Base-by-base conservation (phyloP, 495 filamentous ascomycete species). In the Penicillium angulare region DNA sequence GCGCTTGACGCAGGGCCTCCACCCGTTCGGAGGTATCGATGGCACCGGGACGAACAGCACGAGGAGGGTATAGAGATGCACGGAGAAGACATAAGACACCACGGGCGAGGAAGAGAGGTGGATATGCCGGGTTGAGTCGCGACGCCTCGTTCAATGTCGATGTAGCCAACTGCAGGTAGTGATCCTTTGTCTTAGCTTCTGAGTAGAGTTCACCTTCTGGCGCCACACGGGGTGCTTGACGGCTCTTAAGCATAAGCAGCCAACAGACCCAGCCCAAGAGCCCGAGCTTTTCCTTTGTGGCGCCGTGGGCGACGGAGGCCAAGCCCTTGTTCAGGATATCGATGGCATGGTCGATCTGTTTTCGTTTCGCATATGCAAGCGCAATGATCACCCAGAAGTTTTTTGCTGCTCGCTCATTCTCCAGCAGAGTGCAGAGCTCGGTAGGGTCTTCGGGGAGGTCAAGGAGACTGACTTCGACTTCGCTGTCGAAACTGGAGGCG, bases 381-480 rank as follows among this genome's bases (percentile, higher is more conserved):
- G 93, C 88, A 53, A 97, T 90, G 12, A 88, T 90, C 77, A 97
- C 90, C 93, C 93, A 98, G 61, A 90, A 92, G 24, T 84, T 86
- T 53, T 90, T 86, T 16, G 86, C 86, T 3, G 90, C 89, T 50
- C 84, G 82, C 65, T 97, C 93, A 52, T 92, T 93, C 66, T 97
- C 93, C 45, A 98, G 79, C 32, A 97, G 76, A 2, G 87, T 90
- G 71, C 93, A 97, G 8, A 98, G 79, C 70, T 98, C 93, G 29
- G 90, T 96, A 2, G 92, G 92, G 59, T 98, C 93, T 60, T 97
- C 95, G 32, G 90, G 83, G 31, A 97, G 86, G 35, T 87, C 87
- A 62, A 91, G 85, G 22, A 97, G 82, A 65, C 92, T 87, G 54
- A 98, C 89, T 71, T 97, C 92, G 69, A 98, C 92, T 56, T 90